Conservation (phyloP, 2,329 filamentous ascomycete genomes). For the Achaetomium macrosporum region DNA sequence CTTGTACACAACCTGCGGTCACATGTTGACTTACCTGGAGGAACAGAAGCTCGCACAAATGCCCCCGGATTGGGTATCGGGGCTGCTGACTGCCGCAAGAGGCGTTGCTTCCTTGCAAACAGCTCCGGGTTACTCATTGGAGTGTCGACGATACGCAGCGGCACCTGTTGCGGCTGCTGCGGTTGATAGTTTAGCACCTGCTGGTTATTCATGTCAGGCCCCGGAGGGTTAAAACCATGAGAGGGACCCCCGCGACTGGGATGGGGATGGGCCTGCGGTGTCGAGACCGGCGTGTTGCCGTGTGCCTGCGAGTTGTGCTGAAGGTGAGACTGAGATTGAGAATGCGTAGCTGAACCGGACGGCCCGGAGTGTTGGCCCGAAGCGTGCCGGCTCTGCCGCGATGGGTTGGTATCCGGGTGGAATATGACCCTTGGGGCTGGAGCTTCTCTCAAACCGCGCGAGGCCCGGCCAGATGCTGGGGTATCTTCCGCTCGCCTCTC, state of each 20-base stretch:
- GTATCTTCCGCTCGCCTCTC: constrained; percentile 47
- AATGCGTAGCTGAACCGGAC: constrained; percentile 18
- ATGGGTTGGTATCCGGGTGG: constrained; percentile 67
- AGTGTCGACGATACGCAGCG: constrained; percentile 67
- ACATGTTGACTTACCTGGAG: constrained; percentile 15
- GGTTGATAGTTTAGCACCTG: constrained; percentile 67
- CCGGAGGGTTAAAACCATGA: constrained; percentile 46
- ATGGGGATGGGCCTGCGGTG: constrained; percentile 25
- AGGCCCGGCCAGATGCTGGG: constrained; percentile 50
- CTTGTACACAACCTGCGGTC: background rate
- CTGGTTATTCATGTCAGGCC: constrained; percentile 51
- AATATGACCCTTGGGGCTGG: constrained; percentile 79
- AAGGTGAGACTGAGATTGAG: constrained; percentile 24
- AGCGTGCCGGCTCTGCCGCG: constrained; percentile 57
- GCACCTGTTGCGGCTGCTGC: constrained; percentile 50
- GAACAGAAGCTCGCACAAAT: constrained; percentile 22
- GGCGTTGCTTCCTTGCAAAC: constrained; percentile 55
- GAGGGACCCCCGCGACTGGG: constrained; percentile 38
- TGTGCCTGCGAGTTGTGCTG: constrained; percentile 28
- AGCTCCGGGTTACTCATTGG: constrained; percentile 67
- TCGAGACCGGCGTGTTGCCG: constrained; percentile 21
- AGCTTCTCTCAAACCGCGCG: constrained; percentile 68
- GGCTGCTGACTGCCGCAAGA: constrained; percentile 33
- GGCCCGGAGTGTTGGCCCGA: constrained; percentile 34
- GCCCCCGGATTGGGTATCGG: constrained; percentile 46